Evolutionary conservation across 495 filamentous ascomycete genomes (phyloP).

Genomic region (Aspergillus campestris): DNA sequence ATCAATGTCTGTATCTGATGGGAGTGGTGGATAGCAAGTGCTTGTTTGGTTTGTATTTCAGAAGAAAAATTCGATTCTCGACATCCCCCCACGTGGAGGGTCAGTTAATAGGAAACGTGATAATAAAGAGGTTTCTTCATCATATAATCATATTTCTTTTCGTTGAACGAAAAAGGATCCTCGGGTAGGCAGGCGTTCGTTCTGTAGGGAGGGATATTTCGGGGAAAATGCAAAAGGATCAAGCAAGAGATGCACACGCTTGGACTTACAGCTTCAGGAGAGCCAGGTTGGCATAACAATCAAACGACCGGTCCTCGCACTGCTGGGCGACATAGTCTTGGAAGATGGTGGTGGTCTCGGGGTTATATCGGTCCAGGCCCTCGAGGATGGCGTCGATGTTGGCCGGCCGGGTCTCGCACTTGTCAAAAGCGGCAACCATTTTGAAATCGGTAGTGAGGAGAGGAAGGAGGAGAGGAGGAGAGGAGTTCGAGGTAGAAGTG

Average conservation of each 20-base stretch:
- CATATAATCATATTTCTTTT: slow-evolving; percentile 24
- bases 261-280: slow-evolving; percentile 90
- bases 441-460: slow-evolving; percentile 8
- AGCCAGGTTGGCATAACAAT: slow-evolving; percentile 93
- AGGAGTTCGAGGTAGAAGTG: not conserved
- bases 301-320: slow-evolving; percentile 89
- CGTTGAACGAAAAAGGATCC: slow-evolving; percentile 3
- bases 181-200: not conserved
- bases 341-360: slow-evolving; percentile 87
- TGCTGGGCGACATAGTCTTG: slow-evolving; percentile 92
- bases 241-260: slow-evolving; percentile 6
- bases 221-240: not conserved
- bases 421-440: slow-evolving; percentile 47
- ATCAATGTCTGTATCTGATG: not conserved
- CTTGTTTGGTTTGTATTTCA: slow-evolving; percentile 17
- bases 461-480: not conserved
- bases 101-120: slow-evolving; percentile 99
- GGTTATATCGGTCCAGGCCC: slow-evolving; percentile 97
- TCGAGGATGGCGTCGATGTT: slow-evolving; percentile 84
- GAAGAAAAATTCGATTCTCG: slow-evolving; percentile 24
- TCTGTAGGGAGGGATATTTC: not conserved
- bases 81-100: slow-evolving; percentile 26
- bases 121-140: slow-evolving; percentile 54
- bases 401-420: slow-evolving; percentile 62
- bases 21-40: not conserved